Conservation (phyloP, 2,329 filamentous ascomycete species). For the Colletotrichum tamarilloi region DNA sequence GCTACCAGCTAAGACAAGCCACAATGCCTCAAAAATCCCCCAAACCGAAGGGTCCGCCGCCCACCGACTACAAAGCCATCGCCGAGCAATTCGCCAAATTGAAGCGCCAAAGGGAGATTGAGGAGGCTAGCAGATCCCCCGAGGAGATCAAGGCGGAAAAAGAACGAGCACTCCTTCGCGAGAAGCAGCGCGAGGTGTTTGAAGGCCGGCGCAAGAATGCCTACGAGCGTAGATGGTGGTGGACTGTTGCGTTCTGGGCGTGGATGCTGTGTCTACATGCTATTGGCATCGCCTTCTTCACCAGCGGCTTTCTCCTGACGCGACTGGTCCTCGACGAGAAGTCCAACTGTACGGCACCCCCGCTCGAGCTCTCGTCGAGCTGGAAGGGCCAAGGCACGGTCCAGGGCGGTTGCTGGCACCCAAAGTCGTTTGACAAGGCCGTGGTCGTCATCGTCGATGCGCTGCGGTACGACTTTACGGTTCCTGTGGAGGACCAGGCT, state of each 20-base stretch:
- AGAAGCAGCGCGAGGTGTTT: slow-evolving; percentile 58
- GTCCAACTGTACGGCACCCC: slow-evolving; percentile 76
- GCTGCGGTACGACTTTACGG: slow-evolving; percentile 94
- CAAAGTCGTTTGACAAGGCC: slow-evolving; percentile 91
- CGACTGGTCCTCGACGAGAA: slow-evolving; percentile 82
- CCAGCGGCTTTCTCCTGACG: slow-evolving; percentile 92
- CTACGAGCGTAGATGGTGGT: slow-evolving; percentile 65
- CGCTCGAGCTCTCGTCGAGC: slow-evolving; percentile 61
- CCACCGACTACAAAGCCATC: slow-evolving; percentile 63
- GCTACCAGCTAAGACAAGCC: not conserved
- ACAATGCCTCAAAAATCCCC: slow-evolving; percentile 34
- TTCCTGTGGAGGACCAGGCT: slow-evolving; percentile 73
- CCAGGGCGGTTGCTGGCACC: slow-evolving; percentile 90
- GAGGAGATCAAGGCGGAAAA: slow-evolving; percentile 40
- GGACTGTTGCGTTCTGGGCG: slow-evolving; percentile 75
- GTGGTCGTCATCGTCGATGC: slow-evolving; percentile 93
- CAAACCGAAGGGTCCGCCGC: slow-evolving; percentile 20
- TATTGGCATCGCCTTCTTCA: slow-evolving; percentile 90
- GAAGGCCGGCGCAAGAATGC: slow-evolving; percentile 59
- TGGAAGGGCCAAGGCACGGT: slow-evolving; percentile 56
- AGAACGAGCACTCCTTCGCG: slow-evolving; percentile 50
- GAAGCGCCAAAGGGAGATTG: slow-evolving; percentile 59
- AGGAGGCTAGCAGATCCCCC: slow-evolving; percentile 49
- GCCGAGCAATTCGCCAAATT: slow-evolving; percentile 65
- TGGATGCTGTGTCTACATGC: slow-evolving; percentile 80